Evolutionary conservation across 148 eudicot species (phyloP).

Genomic region (Chenopodium quinoa): DNA sequence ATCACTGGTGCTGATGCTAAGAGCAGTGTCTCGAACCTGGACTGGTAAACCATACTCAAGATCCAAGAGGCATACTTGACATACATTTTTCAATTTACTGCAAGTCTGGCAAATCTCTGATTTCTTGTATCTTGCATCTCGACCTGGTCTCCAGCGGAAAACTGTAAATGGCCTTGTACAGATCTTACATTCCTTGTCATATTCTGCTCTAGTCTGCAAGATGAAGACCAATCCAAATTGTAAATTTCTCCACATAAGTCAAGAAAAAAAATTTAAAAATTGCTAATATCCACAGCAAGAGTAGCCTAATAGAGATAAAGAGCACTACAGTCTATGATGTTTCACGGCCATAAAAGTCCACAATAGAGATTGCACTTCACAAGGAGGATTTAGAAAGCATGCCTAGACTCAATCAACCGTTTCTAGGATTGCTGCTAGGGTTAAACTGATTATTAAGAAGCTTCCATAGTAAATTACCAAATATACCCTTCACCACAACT

Average conservation of each 20-base stretch:
- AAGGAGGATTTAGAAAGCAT: too few relatives aligned
- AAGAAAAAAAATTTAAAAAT: neutral
- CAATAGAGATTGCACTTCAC: too few relatives aligned
- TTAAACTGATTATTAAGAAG: too few relatives aligned
- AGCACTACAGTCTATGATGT: neutral
- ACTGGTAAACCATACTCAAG: constrained; percentile 96
- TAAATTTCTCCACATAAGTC: neutral
- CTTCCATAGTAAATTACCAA: neutral
- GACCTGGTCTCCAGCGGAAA: constrained; percentile 98
- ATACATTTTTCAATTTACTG: constrained; percentile 89
- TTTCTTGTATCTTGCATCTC: constrained; percentile 93
- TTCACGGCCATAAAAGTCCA: neutral
- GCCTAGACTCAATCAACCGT: too few relatives aligned
- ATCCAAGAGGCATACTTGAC: constrained; percentile 97
- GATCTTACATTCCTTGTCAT: constrained; percentile 94
- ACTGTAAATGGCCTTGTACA: constrained; percentile 94
- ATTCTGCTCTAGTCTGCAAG: constrained; percentile 78
- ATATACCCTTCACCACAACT: neutral
- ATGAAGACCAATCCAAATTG: neutral
- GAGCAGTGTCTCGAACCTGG: constrained; percentile 92
- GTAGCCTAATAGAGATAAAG: neutral
- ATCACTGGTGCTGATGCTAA: constrained; percentile 85
- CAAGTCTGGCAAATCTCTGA: constrained; percentile 92
- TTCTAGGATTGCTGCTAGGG: too few relatives aligned
- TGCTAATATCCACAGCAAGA: neutral